These are phyloP conservation scores for Clonostachys chloroleuca DNA, from an alignment of 2,329 filamentous ascomycete species.

Conservation along the genomic window DNA sequence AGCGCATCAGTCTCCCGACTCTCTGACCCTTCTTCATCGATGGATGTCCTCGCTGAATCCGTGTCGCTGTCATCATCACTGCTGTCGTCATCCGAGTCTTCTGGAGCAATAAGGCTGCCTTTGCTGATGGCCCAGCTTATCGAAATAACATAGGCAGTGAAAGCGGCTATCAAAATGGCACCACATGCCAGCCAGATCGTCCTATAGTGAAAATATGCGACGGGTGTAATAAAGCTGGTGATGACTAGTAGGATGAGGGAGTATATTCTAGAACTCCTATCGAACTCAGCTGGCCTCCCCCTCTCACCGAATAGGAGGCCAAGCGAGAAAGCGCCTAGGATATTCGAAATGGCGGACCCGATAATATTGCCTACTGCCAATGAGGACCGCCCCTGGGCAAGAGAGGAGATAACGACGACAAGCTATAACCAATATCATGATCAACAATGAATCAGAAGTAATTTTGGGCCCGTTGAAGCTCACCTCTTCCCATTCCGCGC, in stretches of 20 bases:
- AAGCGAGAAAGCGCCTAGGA: constrained; percentile 49
- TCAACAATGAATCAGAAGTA: neutral
- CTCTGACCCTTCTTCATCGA: neutral
- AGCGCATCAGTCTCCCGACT: neutral
- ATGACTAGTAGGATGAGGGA: constrained; percentile 31
- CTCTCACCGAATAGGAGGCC: constrained; percentile 36
- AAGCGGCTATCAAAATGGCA: constrained; percentile 29
- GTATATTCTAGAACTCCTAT: constrained; percentile 42
- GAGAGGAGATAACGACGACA: constrained; percentile 40
- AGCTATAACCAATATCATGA: constrained; percentile 16
- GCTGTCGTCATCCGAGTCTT: constrained; percentile 23
- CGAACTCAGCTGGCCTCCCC: constrained; percentile 24
- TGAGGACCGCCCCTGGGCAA: constrained; percentile 36
- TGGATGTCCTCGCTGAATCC: constrained; percentile 1
- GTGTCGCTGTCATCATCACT: constrained; percentile 4
- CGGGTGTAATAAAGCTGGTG: constrained; percentile 29
- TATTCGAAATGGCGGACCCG: constrained; percentile 50
- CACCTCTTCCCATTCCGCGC: constrained; percentile 53
- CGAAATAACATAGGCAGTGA: constrained; percentile 35
- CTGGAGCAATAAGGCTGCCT: constrained; percentile 32
- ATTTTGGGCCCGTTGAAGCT: constrained; percentile 8
- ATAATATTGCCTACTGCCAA: constrained; percentile 50
- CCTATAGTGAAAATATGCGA: constrained; percentile 11
- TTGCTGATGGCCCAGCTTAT: constrained; percentile 38
- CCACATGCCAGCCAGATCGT: constrained; percentile 23